A percentile compares a stretch with the other conserved stretches of the same genome.
phyloP scores from a whole-genome alignment of 1,284 basidiomycete species.

The Tilletia indica region DNA sequence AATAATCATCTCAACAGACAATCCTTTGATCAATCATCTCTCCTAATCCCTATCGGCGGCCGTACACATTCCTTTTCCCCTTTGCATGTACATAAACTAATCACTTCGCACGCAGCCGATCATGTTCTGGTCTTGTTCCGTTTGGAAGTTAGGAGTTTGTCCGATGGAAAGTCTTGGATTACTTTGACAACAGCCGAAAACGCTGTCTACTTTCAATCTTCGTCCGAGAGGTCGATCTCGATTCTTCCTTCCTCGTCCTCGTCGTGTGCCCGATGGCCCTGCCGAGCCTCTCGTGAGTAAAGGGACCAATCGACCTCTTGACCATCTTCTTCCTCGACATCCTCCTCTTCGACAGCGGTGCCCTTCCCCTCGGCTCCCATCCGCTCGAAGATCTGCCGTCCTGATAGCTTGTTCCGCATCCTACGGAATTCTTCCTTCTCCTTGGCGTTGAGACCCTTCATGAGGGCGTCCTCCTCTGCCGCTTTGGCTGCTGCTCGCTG shows the following conservation, averaged over 20 bases:
- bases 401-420: constrained; percentile 67
- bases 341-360: constrained; percentile 25
- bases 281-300: constrained; percentile 46
- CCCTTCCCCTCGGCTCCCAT: constrained; percentile 35
- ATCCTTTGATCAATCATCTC: too few species aligned
- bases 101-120: neutral
- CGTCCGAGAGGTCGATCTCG: constrained; percentile 8
- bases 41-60: too few species aligned
- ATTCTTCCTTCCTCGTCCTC: constrained; percentile 28
- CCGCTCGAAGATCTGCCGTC: constrained; percentile 57
- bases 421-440: constrained; percentile 85
- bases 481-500: constrained; percentile 60
- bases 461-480: constrained; percentile 76
- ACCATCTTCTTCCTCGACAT: constrained; percentile 34
- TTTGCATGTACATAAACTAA: too few species aligned
- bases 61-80: too few species aligned
- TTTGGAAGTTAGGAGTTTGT: too few species aligned
- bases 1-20: too few species aligned
- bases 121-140: neutral
- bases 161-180: too few species aligned
- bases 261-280: constrained; percentile 38
- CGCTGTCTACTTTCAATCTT: neutral
- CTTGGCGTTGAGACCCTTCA: constrained; percentile 69
- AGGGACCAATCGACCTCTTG: constrained; percentile 45
- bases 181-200: too few species aligned